Evolutionary conservation across 2,329 filamentous ascomycete genomes (phyloP).

Genomic region (Lithohypha guttulata): DNA sequence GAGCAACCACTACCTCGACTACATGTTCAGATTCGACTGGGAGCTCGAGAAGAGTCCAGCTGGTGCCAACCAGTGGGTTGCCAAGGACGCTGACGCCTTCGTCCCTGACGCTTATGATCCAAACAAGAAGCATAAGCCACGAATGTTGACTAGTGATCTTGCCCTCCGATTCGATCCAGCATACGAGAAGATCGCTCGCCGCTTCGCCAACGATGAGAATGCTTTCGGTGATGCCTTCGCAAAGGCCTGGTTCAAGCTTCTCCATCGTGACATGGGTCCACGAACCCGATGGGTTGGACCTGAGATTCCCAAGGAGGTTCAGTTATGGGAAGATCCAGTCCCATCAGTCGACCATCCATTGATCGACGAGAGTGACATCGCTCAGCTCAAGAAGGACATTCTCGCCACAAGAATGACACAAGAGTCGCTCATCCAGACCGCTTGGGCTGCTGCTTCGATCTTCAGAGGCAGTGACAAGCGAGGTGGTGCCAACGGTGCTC

Average conservation of each 20-base stretch:
- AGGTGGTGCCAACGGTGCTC: slow-evolving; percentile 69
- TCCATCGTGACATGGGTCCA: slow-evolving; percentile 70
- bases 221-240: slow-evolving; percentile 59
- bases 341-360: slow-evolving; percentile 48
- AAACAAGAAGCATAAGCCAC: slow-evolving; percentile 62
- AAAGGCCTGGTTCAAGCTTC: slow-evolving; percentile 72
- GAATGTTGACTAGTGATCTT: slow-evolving; percentile 67
- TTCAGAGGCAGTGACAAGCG: slow-evolving; percentile 72
- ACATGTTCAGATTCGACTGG: slow-evolving; percentile 71
- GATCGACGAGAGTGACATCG: slow-evolving; percentile 52
- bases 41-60: slow-evolving; percentile 64
- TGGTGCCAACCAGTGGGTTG: slow-evolving; percentile 66
- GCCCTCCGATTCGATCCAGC: slow-evolving; percentile 58
- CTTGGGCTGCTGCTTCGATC: slow-evolving; percentile 60
- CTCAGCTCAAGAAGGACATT: slow-evolving; percentile 58
- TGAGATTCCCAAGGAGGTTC: slow-evolving; percentile 57
- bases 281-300: slow-evolving; percentile 60
- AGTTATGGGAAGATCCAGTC: slow-evolving; percentile 67
- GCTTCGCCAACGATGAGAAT: slow-evolving; percentile 57
- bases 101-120: slow-evolving; percentile 62
- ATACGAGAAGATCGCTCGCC: slow-evolving; percentile 66
- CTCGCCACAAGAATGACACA: slow-evolving; percentile 51
- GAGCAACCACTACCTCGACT: slow-evolving; percentile 64
- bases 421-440: slow-evolving; percentile 52
- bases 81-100: slow-evolving; percentile 54